A percentile compares a stretch with the other conserved stretches of the same genome.
Conservation (phyloP, 352 stramenopile species). For the Pythium phragmiticola region DNA sequence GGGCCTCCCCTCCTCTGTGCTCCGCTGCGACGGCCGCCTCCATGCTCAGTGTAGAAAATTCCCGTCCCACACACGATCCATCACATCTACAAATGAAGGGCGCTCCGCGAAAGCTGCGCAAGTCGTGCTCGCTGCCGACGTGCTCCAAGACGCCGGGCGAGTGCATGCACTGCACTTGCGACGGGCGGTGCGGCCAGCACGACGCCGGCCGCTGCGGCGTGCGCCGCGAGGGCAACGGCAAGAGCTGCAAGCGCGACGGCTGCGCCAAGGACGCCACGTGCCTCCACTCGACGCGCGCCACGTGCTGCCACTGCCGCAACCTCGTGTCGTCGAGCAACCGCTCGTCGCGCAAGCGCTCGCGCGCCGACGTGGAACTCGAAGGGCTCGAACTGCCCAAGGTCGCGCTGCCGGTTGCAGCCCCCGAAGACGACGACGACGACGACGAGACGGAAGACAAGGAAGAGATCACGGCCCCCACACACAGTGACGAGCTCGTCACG, state of each 20-base stretch:
- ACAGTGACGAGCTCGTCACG: too few relatives aligned
- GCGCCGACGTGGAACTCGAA: conserved; percentile 10
- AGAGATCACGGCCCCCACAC: too few relatives aligned
- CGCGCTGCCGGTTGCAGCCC: not conserved
- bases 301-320: conserved; percentile 78
- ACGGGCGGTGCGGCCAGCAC: conserved; percentile 66
- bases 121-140: conserved; percentile 65
- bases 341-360: conserved; percentile 36
- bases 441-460: not conserved
- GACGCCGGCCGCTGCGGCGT: conserved; percentile 51
- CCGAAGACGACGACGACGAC: not conserved
- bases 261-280: conserved; percentile 65
- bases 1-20: not conserved
- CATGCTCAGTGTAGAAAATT: conserved; percentile 19
- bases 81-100: conserved; percentile 8
- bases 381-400: not conserved
- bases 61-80: not conserved
- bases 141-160: conserved; percentile 51
- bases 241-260: conserved; percentile 59
- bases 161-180: conserved; percentile 85
- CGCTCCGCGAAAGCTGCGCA: conserved; percentile 55
- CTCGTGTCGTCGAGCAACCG: conserved; percentile 59
- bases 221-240: conserved; percentile 58
- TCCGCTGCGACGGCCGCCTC: too few relatives aligned
- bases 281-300: conserved; percentile 68